Percentiles rank a stretch among this genome's conserved stretches.
Conservation (phyloP, 768 basidiomycete species). For the Fomitopsis serialis region DNA sequence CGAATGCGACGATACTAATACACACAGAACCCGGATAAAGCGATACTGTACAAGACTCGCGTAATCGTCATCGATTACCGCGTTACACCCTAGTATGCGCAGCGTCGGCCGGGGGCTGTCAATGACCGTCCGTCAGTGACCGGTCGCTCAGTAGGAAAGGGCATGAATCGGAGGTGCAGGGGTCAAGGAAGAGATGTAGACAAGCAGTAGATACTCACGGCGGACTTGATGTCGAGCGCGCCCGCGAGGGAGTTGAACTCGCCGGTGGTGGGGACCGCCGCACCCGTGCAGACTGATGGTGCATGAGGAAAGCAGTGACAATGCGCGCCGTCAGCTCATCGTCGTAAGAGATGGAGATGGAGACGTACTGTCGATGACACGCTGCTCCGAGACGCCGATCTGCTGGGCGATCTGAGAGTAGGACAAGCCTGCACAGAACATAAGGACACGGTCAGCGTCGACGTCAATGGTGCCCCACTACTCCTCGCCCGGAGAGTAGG, state of each 20-base stretch:
- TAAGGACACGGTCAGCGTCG: neutral
- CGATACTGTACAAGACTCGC: neutral
- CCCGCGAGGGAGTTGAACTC: conserved; percentile 25
- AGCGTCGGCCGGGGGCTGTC: conserved; percentile 23
- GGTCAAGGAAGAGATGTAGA: too few species aligned
- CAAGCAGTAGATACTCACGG: conserved; percentile 10
- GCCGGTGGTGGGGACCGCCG: conserved; percentile 14
- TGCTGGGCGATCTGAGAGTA: conserved; percentile 44
- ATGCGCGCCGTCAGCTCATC: neutral
- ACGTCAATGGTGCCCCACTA: neutral
- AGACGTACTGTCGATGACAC: conserved; percentile 49
- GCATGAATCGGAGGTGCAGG: neutral
- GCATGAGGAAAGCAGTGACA: neutral
- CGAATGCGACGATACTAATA: neutral
- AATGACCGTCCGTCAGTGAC: neutral
- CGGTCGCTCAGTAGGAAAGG: too few species aligned
- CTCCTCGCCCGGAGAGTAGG: neutral
- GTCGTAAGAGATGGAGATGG: neutral
- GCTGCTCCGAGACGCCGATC: conserved; percentile 38
- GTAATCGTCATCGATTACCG: too few species aligned
- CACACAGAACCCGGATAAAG: neutral
- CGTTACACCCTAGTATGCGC: conserved; percentile 15
- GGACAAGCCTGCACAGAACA: conserved; percentile 36
- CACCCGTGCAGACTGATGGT: conserved; percentile 23
- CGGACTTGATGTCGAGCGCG: conserved; percentile 20